Base-by-base conservation (phyloP, 2,329 filamentous ascomycete genomes). In the Fusarium nanum region DNA sequence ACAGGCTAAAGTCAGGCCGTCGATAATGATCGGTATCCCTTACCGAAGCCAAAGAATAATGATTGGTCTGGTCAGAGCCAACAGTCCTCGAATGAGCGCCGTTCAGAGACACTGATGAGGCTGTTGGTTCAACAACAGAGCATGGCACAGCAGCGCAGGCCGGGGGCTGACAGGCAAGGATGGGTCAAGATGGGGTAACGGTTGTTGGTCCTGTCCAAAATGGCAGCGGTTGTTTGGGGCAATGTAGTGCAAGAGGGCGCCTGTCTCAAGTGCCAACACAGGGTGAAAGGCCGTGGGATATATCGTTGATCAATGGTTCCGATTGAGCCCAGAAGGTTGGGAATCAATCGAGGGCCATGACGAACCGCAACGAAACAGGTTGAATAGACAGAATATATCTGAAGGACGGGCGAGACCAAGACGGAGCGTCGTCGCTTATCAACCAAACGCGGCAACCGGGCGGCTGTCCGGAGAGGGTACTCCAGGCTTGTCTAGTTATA, bases 381-480 rank as follows among this genome's bases (percentile, higher is more conserved):
- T 28, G 40, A 47, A 32, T 20, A 50, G 61, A 37, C 25, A 45
- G 25, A n/a, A 52, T 64, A 65, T 64, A 59, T 59, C 60, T 59
- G 47, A 54, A 49, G 34, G n/a, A 59, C 48, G 40, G 48, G 64
- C 57, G 44, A 56, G 58, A 18, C 32, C 23, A n/a, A 53, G 50
- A 49, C 61, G 60, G 60, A 65, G 62, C 40, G 30, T 27, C 18
- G 55, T 64, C 48, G 57, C 41, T 41, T 44, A 30, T 58, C 44
- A 46, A 65, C 56, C 53, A 65, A 60, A 60, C 64, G 60, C 60
- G 64, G 64, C 53, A 71, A 71, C 34, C 47, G 37, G 56, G 67
- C 62, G 58, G 58, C 32, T 50, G 58, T 50, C 64, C 46, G 53
- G 32, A 16, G 46, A 68, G 55, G 63, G 47, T 48, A 49, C 25